phyloP scores from a whole-genome alignment of 2,329 filamentous ascomycete genomes.

The Xylariales sp. region DNA sequence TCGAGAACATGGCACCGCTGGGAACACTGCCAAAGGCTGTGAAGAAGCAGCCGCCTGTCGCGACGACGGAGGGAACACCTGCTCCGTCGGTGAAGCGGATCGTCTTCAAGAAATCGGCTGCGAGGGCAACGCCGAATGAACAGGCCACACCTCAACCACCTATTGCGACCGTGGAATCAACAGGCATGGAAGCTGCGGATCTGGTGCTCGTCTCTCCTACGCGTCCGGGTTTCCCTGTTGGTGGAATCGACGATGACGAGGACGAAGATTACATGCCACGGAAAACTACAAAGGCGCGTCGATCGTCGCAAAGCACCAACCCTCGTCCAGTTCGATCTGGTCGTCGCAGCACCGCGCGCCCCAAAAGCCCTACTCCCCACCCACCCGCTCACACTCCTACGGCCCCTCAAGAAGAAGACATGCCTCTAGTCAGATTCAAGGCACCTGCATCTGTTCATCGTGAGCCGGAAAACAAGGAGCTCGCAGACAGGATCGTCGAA shows the following conservation, averaged over 20 bases:
- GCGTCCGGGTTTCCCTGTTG: constrained; percentile 10
- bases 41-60: constrained; percentile 43
- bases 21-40: constrained; percentile 66
- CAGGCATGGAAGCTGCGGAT: neutral
- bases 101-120: constrained; percentile 26
- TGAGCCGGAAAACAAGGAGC: constrained; percentile 34
- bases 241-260: constrained; percentile 28
- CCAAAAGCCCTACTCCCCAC: constrained; percentile 13
- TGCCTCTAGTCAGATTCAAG: constrained; percentile 5
- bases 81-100: constrained; percentile 22
- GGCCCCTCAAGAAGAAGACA: neutral
- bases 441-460: constrained; percentile 9
- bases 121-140: constrained; percentile 25
- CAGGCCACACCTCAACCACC: constrained; percentile 13
- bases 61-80: constrained; percentile 26
- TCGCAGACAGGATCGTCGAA: constrained; percentile 50
- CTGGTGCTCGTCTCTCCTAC: constrained; percentile 7
- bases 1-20: constrained; percentile 79
- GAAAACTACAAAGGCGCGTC: constrained; percentile 20
- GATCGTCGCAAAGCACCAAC: constrained; percentile 13
- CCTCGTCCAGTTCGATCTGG: constrained; percentile 6
- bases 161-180: neutral
- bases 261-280: constrained; percentile 41
- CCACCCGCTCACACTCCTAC: neutral
- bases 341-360: constrained; percentile 9